phyloP scores from a whole-genome alignment of 1,284 basidiomycete genomes.

The Agaricales sp. region DNA sequence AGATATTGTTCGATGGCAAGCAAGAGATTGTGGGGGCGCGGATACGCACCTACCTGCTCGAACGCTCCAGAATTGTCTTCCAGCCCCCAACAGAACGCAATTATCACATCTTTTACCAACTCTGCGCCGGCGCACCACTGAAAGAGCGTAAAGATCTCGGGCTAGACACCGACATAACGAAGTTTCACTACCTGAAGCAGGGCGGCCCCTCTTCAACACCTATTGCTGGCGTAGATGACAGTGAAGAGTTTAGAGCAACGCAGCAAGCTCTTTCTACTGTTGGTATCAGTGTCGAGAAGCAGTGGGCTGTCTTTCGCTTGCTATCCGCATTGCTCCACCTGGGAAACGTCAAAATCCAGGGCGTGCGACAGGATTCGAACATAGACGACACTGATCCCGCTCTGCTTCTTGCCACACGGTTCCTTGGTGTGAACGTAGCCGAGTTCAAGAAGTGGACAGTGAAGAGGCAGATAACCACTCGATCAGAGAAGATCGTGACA shows the following conservation, averaged over 20 bases:
- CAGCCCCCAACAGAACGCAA: conserved; percentile 96
- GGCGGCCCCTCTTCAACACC: conserved; percentile 82
- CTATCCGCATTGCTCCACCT: conserved; percentile 92
- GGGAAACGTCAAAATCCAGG: conserved; percentile 89
- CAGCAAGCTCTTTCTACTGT: conserved; percentile 94
- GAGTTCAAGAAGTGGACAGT: conserved; percentile 99
- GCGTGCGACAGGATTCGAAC: conserved; percentile 73
- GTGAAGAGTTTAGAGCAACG: conserved; percentile 89
- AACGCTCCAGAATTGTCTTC: conserved; percentile 95
- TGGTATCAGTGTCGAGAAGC: conserved; percentile 93
- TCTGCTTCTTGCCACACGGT: conserved; percentile 73
- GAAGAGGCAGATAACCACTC: conserved; percentile 94
- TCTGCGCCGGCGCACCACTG: conserved; percentile 92
- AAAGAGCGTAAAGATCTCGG: conserved; percentile 95
- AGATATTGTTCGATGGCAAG: conserved; percentile 93
- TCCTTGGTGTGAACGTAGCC: conserved; percentile 83
- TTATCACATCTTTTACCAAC: conserved; percentile 99
- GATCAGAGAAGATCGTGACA: conserved; percentile 93
- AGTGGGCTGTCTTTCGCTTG: conserved; percentile 96
- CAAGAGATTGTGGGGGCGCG: conserved; percentile 97
- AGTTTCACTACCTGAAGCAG: conserved; percentile 91
- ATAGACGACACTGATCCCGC: conserved; percentile 83
- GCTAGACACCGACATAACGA: conserved; percentile 75
- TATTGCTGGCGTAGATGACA: conserved; percentile 91
- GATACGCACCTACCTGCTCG: conserved; percentile 95